These are phyloP conservation scores for Clitocybe nebularis DNA, from an alignment of 1,284 basidiomycete species.

Conservation along the genomic window DNA sequence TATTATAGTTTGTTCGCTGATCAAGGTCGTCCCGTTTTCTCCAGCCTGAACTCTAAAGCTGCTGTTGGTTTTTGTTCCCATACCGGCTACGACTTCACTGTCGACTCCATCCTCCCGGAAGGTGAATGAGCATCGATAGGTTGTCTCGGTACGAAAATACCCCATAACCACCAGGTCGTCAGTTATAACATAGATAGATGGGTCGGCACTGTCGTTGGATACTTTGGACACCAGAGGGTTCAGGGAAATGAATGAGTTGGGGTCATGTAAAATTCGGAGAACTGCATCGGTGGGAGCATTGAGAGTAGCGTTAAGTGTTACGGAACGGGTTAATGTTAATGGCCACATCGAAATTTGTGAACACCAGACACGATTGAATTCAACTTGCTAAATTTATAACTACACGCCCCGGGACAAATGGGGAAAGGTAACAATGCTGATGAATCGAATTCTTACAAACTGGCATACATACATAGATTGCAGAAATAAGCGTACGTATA, in stretches of 20 bases:
- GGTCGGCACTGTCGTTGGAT: constrained; percentile 22
- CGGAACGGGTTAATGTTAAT: constrained; percentile 24
- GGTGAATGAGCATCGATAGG: constrained; percentile 24
- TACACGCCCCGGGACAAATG: too few species aligned
- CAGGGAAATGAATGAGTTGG: constrained; percentile 25
- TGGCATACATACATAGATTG: too few species aligned
- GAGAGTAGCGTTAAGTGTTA: constrained; percentile 23
- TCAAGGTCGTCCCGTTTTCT: constrained; percentile 14
- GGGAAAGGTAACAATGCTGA: too few species aligned
- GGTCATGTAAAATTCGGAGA: constrained; percentile 31
- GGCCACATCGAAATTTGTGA: too few species aligned
- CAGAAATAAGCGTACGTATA: too few species aligned
- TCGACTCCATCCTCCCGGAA: constrained; percentile 28
- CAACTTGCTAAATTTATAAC: too few species aligned
- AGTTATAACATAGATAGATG: constrained; percentile 28
- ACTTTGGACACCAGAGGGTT: constrained; percentile 31
- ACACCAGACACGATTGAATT: constrained; percentile 4
- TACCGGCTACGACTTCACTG: constrained; percentile 26
- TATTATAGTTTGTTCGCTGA: constrained; percentile 9
- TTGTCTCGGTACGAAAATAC: constrained; percentile 21
- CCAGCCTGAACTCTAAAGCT: constrained; percentile 25
- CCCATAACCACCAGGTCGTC: constrained; percentile 29
- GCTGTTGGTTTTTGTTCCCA: constrained; percentile 28
- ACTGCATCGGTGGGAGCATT: constrained; percentile 23
- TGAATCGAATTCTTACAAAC: too few species aligned